These are phyloP conservation scores for Penicillium steckii DNA, from an alignment of 495 filamentous ascomycete species.

Conservation along the genomic window DNA sequence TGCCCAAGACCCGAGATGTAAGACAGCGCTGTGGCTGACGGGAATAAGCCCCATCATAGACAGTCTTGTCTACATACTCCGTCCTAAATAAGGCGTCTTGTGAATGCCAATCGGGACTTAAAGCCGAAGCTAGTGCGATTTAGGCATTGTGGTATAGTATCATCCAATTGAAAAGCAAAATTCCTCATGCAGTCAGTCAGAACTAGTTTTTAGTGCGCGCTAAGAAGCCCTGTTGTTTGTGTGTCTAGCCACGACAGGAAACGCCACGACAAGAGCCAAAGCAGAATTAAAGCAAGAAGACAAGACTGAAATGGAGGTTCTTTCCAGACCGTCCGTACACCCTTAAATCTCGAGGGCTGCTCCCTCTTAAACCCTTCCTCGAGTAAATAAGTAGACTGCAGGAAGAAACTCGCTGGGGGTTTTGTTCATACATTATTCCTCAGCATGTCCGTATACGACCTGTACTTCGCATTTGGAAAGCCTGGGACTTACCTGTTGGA, in stretches of 20 bases:
- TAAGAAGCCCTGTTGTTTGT: not conserved
- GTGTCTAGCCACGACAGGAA: not conserved
- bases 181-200: not conserved
- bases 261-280: not conserved
- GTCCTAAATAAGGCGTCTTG: not conserved
- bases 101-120: not conserved
- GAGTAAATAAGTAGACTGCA: too few relatives aligned
- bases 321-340: too few relatives aligned
- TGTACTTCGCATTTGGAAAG: conserved; percentile 4
- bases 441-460: conserved; percentile 5
- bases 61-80: not conserved
- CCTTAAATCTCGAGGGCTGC: not conserved
- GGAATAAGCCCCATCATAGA: not conserved
- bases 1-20: not conserved
- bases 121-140: not conserved
- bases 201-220: not conserved
- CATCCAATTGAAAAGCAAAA: too few relatives aligned
- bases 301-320: not conserved
- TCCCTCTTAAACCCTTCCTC: too few relatives aligned
- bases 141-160: not conserved
- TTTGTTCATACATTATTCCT: too few relatives aligned
- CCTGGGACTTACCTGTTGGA: conserved; percentile 3
- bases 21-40: not conserved
- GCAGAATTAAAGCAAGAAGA: not conserved
- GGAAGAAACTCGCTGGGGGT: too few relatives aligned